These are phyloP conservation scores for Malania oleifera DNA, from an alignment of 164 flowering plant genomes.

Conservation along the genomic window DNA sequence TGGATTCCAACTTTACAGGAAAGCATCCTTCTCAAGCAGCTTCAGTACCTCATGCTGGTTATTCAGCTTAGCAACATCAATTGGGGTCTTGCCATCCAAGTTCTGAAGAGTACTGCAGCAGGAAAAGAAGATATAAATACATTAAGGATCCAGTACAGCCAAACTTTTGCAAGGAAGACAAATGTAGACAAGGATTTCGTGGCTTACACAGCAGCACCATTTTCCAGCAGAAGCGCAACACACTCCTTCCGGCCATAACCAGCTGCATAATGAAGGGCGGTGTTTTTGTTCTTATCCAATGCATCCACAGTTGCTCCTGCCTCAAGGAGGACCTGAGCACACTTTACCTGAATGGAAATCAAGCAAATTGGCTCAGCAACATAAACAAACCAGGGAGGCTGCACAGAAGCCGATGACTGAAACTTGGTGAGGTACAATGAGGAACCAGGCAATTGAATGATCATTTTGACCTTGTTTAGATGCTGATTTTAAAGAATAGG, in stretches of 20 bases:
- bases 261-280: slow-evolving; percentile 5
- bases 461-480: too few species aligned
- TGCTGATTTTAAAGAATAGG: too few species aligned
- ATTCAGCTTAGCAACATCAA: slow-evolving; percentile 5
- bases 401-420: too few species aligned
- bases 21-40: slow-evolving; percentile 5
- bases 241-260: slow-evolving; percentile 7
- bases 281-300: background rate
- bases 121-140: background rate
- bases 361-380: too few species aligned
- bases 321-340: slow-evolving; percentile 4
- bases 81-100: slow-evolving; percentile 5
- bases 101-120: slow-evolving; percentile 3
- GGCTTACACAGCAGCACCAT: slow-evolving; percentile 5
- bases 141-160: background rate
- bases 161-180: background rate
- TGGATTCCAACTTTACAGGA: background rate
- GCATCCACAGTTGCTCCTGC: slow-evolving; percentile 5
- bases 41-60: slow-evolving; percentile 2
- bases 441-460: too few species aligned
- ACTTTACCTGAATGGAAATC: background rate
- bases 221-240: background rate
- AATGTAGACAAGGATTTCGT: background rate
- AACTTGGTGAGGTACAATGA: too few species aligned
- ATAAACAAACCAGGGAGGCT: too few species aligned